Conservation (phyloP, 2,329 filamentous ascomycete genomes). For the Hortaea werneckii region DNA sequence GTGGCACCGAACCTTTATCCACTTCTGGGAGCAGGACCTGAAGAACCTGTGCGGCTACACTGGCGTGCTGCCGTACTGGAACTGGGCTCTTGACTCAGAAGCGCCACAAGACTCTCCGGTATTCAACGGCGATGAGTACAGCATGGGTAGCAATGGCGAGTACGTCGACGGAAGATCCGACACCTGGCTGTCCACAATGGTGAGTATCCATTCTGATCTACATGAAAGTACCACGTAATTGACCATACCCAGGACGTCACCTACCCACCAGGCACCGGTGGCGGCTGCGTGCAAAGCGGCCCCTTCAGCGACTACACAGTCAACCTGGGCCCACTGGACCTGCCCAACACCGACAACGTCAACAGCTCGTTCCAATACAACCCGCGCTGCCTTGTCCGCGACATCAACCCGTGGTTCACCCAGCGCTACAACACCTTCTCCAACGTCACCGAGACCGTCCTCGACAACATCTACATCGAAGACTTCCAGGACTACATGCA, state of each 20-base stretch:
- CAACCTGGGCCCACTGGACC: constrained; percentile 22
- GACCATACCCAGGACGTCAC: background rate
- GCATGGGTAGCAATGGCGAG: constrained; percentile 24
- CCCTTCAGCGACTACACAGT: constrained; percentile 39
- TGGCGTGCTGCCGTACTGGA: constrained; percentile 29
- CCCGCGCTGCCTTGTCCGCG: constrained; percentile 16
- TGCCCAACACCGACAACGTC: constrained; percentile 21
- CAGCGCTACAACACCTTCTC: constrained; percentile 12
- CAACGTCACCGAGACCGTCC: constrained; percentile 16
- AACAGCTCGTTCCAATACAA: constrained; percentile 14
- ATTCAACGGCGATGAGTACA: constrained; percentile 45
- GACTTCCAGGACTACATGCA: constrained; percentile 21
- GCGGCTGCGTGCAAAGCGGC: constrained; percentile 44
- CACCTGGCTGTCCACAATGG: constrained; percentile 14
- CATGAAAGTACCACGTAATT: background rate
- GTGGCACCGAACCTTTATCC: constrained; percentile 35
- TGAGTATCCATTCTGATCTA: constrained; percentile 1
- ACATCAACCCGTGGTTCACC: constrained; percentile 15
- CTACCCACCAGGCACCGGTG: constrained; percentile 41
- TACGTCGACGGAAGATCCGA: constrained; percentile 17
- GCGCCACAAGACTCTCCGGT: constrained; percentile 34
- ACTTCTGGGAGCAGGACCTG: constrained; percentile 36
- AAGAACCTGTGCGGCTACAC: constrained; percentile 34
- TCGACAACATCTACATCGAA: constrained; percentile 16
- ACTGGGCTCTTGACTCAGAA: constrained; percentile 22